Evolutionary conservation across 495 filamentous ascomycete genomes (phyloP).

Genomic region (Penicilliopsis zonata): DNA sequence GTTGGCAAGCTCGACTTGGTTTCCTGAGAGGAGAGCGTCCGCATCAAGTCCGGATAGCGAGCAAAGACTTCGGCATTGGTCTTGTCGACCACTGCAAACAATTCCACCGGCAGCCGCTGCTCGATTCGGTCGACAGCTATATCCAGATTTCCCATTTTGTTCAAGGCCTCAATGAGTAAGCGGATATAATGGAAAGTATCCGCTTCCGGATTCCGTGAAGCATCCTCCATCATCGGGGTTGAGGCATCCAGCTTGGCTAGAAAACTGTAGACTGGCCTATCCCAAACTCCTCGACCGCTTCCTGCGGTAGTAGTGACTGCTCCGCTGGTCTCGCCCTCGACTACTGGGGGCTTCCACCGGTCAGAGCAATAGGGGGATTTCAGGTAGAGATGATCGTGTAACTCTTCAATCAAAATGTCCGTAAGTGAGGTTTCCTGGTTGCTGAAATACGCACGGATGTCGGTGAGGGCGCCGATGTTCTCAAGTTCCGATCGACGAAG

Average conservation of each 20-base stretch:
- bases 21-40: conserved; percentile 39
- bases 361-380: conserved; percentile 95
- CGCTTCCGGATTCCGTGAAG: conserved; percentile 82
- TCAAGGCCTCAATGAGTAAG: conserved; percentile 76
- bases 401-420: conserved; percentile 89
- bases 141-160: conserved; percentile 76
- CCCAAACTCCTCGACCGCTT: conserved; percentile 25
- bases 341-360: conserved; percentile 61
- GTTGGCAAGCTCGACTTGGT: conserved; percentile 45
- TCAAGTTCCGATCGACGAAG: conserved; percentile 83
- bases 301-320: conserved; percentile 32
- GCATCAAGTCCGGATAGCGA: conserved; percentile 62
- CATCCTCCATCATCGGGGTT: conserved; percentile 65
- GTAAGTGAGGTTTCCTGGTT: conserved; percentile 88
- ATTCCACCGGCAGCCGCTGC: conserved; percentile 83
- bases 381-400: conserved; percentile 94
- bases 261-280: conserved; percentile 62
- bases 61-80: conserved; percentile 89
- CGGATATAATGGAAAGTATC: conserved; percentile 91
- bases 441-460: conserved; percentile 74
- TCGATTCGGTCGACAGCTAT: conserved; percentile 81
- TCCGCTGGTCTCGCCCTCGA: conserved; percentile 42
- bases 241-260: conserved; percentile 70
- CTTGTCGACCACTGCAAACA: conserved; percentile 88
- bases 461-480: conserved; percentile 77